These are phyloP conservation scores for Psilocybe cyanescens DNA, from an alignment of 768 basidiomycete genomes.

Conservation along the genomic window DNA sequence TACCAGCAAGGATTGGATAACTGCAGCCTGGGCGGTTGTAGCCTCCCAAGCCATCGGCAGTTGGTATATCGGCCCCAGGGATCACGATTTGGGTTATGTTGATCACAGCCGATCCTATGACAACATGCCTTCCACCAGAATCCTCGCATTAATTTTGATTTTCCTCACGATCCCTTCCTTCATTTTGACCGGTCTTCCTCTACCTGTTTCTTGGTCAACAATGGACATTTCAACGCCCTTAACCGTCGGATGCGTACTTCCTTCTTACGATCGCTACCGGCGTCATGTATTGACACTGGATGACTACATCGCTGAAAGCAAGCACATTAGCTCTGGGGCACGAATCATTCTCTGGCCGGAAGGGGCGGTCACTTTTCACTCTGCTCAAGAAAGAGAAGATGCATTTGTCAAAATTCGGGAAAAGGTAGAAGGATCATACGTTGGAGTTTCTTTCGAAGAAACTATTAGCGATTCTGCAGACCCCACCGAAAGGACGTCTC, in stretches of 20 bases:
- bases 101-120: conserved; percentile 15
- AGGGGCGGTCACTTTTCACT: conserved; percentile 70
- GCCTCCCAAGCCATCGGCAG: conserved; percentile 53
- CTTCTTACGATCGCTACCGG: conserved; percentile 45
- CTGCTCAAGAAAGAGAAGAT: conserved; percentile 46
- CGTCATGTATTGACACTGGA: conserved; percentile 48
- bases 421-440: conserved; percentile 41
- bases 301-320: conserved; percentile 66
- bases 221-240: conserved; percentile 54
- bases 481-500: conserved; percentile 36
- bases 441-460: conserved; percentile 80
- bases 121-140: conserved; percentile 28
- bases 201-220: conserved; percentile 32
- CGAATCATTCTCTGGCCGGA: conserved; percentile 81
- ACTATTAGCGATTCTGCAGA: conserved; percentile 43
- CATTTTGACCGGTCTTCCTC: conserved; percentile 42
- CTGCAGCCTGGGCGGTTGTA: conserved; percentile 77
- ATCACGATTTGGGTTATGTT: conserved; percentile 8
- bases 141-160: conserved; percentile 45
- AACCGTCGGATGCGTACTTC: conserved; percentile 70
- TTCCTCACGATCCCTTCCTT: conserved; percentile 62
- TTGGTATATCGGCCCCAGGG: conserved; percentile 57
- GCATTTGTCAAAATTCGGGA: conserved; percentile 50
- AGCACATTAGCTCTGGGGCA: conserved; percentile 44
- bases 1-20: conserved; percentile 69